Evolutionary conservation across 192 early-diverging fungal genomes (phyloP), one percentile per base, ranked within the genome.

Genomic region (Powellomyces hirtus): DNA sequence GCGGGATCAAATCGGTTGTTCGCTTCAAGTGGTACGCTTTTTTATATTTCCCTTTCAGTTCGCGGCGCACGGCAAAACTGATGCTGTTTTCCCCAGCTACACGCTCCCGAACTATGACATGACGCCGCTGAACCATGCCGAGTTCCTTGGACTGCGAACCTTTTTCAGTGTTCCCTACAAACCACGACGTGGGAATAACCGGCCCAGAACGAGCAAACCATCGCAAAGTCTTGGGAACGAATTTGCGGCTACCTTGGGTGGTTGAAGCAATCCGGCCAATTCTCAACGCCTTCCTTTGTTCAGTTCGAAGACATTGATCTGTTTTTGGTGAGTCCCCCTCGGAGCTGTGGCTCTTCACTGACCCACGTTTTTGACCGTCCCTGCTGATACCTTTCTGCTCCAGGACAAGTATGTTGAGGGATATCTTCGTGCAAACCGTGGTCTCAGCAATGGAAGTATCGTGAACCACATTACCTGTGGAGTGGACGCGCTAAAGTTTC

Each of bases 161-260:
- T 64, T 64, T 45, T 64, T 64, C 46, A 50, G 44, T 35, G 46
- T 50, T 3, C 40, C 62, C 3, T 50, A 50, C 30, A 45, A 64
- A 13, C 62, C 42, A 20, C 22, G 62, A 27, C 46, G 62, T 2
- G 62, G 62, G n/a, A 44, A 64, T 29, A 49, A 13, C 27, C 40
- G 62, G 5, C 44, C 62, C 20, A 13, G 62, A 64, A 64, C 42
- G 45, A 45, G 27, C 62, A 64, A 20, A 64, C 62, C 16, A 64
- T 64, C 45, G 46, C 40, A 45, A 64, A 64, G 30, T 18, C 24
- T 13, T 45, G 62, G 2, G 62, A 64, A 30, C n/a, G 62, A 13
- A 45, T 64, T 14, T 64, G 62, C 42, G 62, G 62, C 30, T 64
- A 33, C 46, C 45, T 64, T 11, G 62, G 62, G n/a, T 64, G 62